These are phyloP conservation scores for Suillus bovinus DNA, from an alignment of 768 basidiomycete species.

Conservation along the genomic window DNA sequence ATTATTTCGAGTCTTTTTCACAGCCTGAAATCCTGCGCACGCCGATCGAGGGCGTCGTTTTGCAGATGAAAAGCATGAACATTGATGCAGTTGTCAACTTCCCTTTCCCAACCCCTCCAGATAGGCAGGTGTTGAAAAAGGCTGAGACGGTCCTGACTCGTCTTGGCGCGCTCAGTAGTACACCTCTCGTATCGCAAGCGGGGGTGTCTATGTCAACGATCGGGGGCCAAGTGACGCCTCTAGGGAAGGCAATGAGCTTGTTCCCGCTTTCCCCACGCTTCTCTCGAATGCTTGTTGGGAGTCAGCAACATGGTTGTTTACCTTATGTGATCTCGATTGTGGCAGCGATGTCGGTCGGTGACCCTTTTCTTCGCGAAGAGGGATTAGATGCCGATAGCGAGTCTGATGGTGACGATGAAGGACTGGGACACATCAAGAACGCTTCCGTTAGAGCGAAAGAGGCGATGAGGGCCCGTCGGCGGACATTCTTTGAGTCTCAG, in stretches of 20 bases:
- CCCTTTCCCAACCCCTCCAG: constrained; percentile 96
- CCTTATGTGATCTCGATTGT: constrained; percentile 92
- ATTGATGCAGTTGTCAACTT: constrained; percentile 97
- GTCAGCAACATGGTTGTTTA: constrained; percentile 83
- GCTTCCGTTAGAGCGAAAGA: constrained; percentile 56
- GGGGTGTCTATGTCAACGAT: constrained; percentile 24
- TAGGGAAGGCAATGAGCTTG: constrained; percentile 90
- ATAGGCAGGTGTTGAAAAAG: constrained; percentile 67
- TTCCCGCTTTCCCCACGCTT: constrained; percentile 95
- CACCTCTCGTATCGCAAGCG: constrained; percentile 25
- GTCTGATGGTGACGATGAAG: constrained; percentile 39
- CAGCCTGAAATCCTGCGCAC: constrained; percentile 92
- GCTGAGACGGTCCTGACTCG: constrained; percentile 81
- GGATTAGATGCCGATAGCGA: constrained; percentile 47
- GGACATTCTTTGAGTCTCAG: constrained; percentile 82
- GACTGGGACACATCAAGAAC: constrained; percentile 45
- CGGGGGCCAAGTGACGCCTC: constrained; percentile 76
- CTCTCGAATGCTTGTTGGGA: constrained; percentile 92
- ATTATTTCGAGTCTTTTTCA: constrained; percentile 86
- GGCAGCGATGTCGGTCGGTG: constrained; percentile 89
- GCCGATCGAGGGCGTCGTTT: constrained; percentile 94
- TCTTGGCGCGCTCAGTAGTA: constrained; percentile 74
- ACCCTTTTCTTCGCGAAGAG: constrained; percentile 91
- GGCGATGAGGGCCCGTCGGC: constrained; percentile 57
- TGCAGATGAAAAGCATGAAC: constrained; percentile 99